Evolutionary conservation across 129 eudicot genomes (phyloP).

Genomic region (Artemisia argyi): DNA sequence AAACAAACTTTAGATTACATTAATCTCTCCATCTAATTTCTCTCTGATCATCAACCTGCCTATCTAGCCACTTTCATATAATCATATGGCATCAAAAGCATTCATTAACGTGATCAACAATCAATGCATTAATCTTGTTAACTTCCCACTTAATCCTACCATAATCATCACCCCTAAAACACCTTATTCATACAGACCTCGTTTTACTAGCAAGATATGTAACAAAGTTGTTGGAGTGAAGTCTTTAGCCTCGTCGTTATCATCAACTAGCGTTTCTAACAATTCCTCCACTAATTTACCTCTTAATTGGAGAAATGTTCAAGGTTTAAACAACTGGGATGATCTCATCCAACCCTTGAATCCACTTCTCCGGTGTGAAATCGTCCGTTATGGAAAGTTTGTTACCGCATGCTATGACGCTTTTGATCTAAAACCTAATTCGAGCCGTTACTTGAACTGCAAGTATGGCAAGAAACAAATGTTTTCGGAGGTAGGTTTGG

Average conservation of each 20-base stretch:
- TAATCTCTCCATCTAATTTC: conserved; percentile 5
- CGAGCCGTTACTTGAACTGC: conserved; percentile 56
- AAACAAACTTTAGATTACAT: background rate
- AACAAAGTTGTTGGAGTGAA: conserved; percentile 8
- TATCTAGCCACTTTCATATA: background rate
- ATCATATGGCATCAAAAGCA: conserved; percentile 17
- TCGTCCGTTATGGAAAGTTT: conserved; percentile 61
- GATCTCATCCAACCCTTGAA: conserved; percentile 54
- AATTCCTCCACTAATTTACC: conserved; percentile 24
- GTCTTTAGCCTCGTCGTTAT: conserved; percentile 18
- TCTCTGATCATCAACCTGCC: conserved; percentile 9
- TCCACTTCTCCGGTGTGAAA: conserved; percentile 59
- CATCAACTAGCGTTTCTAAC: conserved; percentile 18
- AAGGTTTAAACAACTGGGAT: conserved; percentile 61
- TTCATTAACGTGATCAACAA: conserved; percentile 15
- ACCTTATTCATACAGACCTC: conserved; percentile 12
- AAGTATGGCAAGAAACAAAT: conserved; percentile 52
- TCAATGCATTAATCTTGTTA: conserved; percentile 18
- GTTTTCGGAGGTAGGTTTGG: conserved; percentile 50
- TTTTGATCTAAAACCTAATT: conserved; percentile 54
- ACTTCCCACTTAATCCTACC: conserved; percentile 21
- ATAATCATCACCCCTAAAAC: conserved; percentile 10
- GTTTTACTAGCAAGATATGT: conserved; percentile 17
- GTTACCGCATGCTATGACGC: conserved; percentile 60
- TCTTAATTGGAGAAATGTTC: conserved; percentile 54